Evolutionary conservation across 257 asterid genomes (phyloP), one percentile per base, ranked within the genome.

Genomic region (Apocynum venetum): DNA sequence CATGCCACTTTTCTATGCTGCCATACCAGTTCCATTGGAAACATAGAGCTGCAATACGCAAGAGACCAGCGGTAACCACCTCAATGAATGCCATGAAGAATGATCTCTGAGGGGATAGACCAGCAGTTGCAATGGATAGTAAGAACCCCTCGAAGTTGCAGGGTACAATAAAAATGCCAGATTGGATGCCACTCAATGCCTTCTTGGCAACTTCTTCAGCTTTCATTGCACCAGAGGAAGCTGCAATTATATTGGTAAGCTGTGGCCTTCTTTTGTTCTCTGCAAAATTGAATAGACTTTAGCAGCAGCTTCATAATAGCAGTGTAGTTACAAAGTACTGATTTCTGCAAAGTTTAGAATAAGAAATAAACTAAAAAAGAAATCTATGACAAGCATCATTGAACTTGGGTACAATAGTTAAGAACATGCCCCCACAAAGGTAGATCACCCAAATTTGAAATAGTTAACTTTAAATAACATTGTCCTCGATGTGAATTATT

Each of bases 91-190:
- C 98, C 94, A 85, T 84, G 44, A 89, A 66, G 70, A 60, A 86
- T 8, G 99, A 96, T 83, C 97, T 92, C 87, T 96, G 99, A 44
- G 98, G 98, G 53, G 97, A 91, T 31, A 93, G 82, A 55, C 99
- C 98, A 78, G 96, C 89, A 10, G 97, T 92, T 11, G 89, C 97
- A 44, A 93, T 78, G 70, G 96, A 81, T 20, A 96, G 96, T 44
- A 92, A 38, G 78, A 81, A 75, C 3, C 99, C 97, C 81, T 89
- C 95, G 1, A 92, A 84, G 87, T 96, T 96, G 89, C 99, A 93
- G 73, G 97, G 87, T 43, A 96, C 92, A 19, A 88, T 82, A 74
- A 93, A 96, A 8, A 88, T 82, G 31, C 90, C 96, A 6, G 89
- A 86, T 73, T 87, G 89, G 35, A 96, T 90, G 60, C 97, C 99